These are phyloP conservation scores for Anethum foeniculum DNA, from an alignment of 140 eudicot genomes.

Conservation along the genomic window DNA sequence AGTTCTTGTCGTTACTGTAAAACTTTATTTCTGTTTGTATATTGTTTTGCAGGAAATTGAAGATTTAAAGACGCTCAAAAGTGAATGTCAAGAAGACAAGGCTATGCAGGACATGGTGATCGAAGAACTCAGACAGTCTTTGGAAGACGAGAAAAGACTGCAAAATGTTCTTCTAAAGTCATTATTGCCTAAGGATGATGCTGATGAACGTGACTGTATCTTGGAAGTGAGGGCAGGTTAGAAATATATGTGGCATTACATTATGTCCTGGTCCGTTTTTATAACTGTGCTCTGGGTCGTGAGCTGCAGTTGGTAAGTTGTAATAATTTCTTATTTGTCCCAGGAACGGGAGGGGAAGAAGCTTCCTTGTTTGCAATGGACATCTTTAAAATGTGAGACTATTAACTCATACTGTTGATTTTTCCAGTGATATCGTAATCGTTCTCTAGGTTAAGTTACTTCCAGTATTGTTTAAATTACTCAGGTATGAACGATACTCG, in stretches of 20 bases:
- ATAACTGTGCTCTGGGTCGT: background rate
- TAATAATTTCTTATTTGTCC: slow-evolving; percentile 14
- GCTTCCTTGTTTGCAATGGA: slow-evolving; percentile 97
- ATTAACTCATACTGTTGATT: background rate
- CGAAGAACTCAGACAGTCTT: slow-evolving; percentile 64
- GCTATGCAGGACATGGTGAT: slow-evolving; percentile 74
- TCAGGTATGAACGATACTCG: slow-evolving; percentile 88
- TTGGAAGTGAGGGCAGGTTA: slow-evolving; percentile 97
- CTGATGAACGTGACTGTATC: slow-evolving; percentile 90
- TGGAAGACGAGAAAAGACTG: slow-evolving; percentile 55
- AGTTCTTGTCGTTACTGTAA: background rate
- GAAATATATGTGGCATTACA: background rate
- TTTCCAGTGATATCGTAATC: background rate
- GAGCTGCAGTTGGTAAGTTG: background rate
- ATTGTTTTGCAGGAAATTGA: slow-evolving; percentile 50
- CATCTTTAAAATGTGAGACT: slow-evolving; percentile 71
- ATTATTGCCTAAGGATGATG: slow-evolving; percentile 90
- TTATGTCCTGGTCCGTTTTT: background rate
- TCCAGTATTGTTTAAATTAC: slow-evolving; percentile 12
- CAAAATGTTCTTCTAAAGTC: slow-evolving; percentile 55
- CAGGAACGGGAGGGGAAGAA: slow-evolving; percentile 98
- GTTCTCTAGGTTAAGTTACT: background rate
- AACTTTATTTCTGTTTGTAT: background rate
- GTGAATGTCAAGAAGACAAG: slow-evolving; percentile 68
- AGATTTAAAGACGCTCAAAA: slow-evolving; percentile 44